Conservation (phyloP, 768 basidiomycete genomes). For the Fistulinella prunicolor region DNA sequence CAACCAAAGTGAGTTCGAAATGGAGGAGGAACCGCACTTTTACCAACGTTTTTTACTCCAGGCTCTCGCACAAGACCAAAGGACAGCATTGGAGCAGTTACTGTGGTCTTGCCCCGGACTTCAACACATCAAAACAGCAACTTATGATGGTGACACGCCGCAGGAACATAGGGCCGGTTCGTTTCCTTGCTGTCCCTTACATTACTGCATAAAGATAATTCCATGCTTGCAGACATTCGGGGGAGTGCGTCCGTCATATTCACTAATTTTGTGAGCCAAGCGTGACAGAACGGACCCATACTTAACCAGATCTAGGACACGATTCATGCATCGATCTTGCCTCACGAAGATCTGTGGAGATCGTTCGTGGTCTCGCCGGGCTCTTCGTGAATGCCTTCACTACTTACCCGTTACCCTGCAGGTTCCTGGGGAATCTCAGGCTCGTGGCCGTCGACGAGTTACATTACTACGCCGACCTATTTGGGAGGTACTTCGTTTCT, state of each 20-base stretch:
- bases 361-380: constrained; percentile 37
- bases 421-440: constrained; percentile 74
- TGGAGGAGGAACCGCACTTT: neutral
- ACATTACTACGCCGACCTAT: constrained; percentile 78
- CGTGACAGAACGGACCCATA: neutral
- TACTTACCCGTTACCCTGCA: constrained; percentile 25
- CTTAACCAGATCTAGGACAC: constrained; percentile 55
- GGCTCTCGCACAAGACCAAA: constrained; percentile 91
- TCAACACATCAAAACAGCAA: constrained; percentile 62
- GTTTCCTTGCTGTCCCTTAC: neutral
- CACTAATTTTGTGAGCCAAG: constrained; percentile 76
- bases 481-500: constrained; percentile 60
- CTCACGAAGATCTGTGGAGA: constrained; percentile 83
- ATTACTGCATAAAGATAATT: neutral
- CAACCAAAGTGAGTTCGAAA: constrained; percentile 62
- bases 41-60: constrained; percentile 24
- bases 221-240: constrained; percentile 51
- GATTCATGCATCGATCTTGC: constrained; percentile 80
- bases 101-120: constrained; percentile 58
- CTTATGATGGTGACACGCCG: constrained; percentile 88
- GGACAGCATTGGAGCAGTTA: constrained; percentile 63
- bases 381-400: neutral
- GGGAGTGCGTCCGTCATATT: constrained; percentile 77
- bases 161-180: constrained; percentile 61
- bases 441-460: constrained; percentile 82